Conservation (phyloP, 1,284 basidiomycete genomes). For the Schizophyllum amplum region DNA sequence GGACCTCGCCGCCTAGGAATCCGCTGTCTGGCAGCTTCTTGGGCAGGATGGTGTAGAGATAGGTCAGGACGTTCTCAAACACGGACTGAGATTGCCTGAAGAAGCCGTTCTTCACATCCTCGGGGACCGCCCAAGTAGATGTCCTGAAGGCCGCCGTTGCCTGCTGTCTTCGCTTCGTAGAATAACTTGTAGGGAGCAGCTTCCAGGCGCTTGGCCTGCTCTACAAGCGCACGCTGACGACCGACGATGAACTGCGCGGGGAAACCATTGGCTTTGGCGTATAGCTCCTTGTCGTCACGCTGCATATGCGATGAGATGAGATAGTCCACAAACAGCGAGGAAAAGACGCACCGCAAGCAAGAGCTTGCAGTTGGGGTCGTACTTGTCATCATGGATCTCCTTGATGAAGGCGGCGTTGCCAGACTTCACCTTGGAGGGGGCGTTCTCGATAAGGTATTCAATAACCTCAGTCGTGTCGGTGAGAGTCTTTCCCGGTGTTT, state of each 20-base stretch:
- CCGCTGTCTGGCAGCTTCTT: conserved; percentile 19
- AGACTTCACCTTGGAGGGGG: conserved; percentile 28
- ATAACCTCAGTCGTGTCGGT: conserved; percentile 42
- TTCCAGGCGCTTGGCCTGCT: conserved; percentile 31
- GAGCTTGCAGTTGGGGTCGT: conserved; percentile 52
- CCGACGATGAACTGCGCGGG: conserved; percentile 32
- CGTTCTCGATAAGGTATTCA: conserved; percentile 37
- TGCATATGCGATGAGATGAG: conserved; percentile 13
- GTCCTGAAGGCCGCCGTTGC: conserved; percentile 37
- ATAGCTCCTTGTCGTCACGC: conserved; percentile 45
- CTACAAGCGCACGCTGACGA: conserved; percentile 39
- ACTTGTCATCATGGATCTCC: conserved; percentile 42
- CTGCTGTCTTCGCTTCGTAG: conserved; percentile 42
- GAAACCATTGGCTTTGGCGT: conserved; percentile 31
- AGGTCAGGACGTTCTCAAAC: conserved; percentile 30
- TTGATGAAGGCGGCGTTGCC: conserved; percentile 31
- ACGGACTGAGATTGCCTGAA: conserved; percentile 31
- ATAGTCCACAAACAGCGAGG: neutral
- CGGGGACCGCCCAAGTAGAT: conserved; percentile 32
- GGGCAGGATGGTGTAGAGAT: conserved; percentile 34
- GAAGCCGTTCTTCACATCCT: conserved; percentile 29
- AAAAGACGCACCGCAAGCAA: conserved; percentile 34
- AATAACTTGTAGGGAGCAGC: conserved; percentile 40
- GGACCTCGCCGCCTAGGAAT: conserved; percentile 39
- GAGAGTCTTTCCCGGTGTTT: conserved; percentile 34